Base-by-base conservation (phyloP, 345 rosid genomes). In the Isatis tinctoria region DNA sequence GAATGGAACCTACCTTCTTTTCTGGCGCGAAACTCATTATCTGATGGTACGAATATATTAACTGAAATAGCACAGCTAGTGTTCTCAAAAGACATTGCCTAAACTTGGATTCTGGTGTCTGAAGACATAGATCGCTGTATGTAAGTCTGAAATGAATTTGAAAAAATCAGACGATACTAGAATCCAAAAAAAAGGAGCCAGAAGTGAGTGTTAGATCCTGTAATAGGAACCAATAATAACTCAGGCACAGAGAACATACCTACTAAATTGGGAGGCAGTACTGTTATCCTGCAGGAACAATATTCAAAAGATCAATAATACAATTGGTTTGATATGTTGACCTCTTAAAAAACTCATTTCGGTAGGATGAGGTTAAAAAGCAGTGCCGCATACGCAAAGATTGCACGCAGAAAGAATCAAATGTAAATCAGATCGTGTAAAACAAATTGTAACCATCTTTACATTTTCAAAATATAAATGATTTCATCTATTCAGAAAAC, bases 61-160 rank as follows among this genome's bases (percentile, higher is more conserved):
- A 79, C 80, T 88, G 90, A 80, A 90, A 96, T 28, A 92, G 79
- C 69, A 88, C 85, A 40, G 91, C 90, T 33, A 96, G 84, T 61
- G 99, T 89, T 86, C 91, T 85, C 77, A 96, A 83, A 69, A 96
- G 78, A 84, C 97, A 89, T 70, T 80, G 87, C 82, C 97, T 92
- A 82, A 96, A 92, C 85, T 86, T 92, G 80, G 98, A 83, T 81
- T 96, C 99, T 59, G 98, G 96, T 75, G 90, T 90, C 81, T 81
- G 97, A 82, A 81, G 87, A 84, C 99, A 92, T 67, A 96, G 85
- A 83, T 96, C 99, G 79, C 99, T 92, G 91, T 89, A 92, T 65
- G 99, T 96, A 82, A 90, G 90, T 78, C 99, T 96, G 96, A 56
- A 82, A 81, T 53, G 26, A 60, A 74, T 78, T 35, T 24, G 11